These are phyloP conservation scores for Xylariaceae sp. DNA, from an alignment of 2,329 filamentous ascomycete species.

Conservation along the genomic window DNA sequence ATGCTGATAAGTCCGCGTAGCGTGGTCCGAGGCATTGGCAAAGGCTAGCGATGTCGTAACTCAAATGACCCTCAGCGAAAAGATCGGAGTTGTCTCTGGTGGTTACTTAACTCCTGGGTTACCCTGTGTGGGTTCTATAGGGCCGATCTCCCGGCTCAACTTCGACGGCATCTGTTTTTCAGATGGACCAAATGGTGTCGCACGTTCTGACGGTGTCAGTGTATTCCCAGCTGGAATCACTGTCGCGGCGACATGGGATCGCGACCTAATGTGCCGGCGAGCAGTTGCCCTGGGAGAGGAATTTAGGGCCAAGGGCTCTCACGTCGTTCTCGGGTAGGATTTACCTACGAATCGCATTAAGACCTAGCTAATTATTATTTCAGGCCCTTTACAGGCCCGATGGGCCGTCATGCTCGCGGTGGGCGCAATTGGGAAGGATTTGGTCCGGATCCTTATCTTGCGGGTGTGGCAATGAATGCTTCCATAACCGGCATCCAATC, in stretches of 20 bases:
- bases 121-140: constrained; percentile 52
- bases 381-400: constrained; percentile 49
- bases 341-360: neutral
- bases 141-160: constrained; percentile 65
- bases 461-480: constrained; percentile 53
- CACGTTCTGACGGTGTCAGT: constrained; percentile 79
- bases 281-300: constrained; percentile 77
- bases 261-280: constrained; percentile 77
- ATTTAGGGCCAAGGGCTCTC: constrained; percentile 68
- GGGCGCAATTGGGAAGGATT: constrained; percentile 72
- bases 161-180: constrained; percentile 83
- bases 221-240: constrained; percentile 87
- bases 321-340: constrained; percentile 70
- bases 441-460: constrained; percentile 71
- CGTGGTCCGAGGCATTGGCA: neutral
- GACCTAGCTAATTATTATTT: neutral
- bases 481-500: constrained; percentile 53
- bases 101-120: neutral
- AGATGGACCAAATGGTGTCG: constrained; percentile 81
- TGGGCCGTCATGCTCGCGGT: constrained; percentile 50
- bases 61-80: constrained; percentile 7
- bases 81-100: neutral
- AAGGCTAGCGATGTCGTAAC: constrained; percentile 4
- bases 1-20: neutral
- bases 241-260: constrained; percentile 86